phyloP scores from a whole-genome alignment of 2,329 filamentous ascomycete species.

The Phialocephala subalpina region DNA sequence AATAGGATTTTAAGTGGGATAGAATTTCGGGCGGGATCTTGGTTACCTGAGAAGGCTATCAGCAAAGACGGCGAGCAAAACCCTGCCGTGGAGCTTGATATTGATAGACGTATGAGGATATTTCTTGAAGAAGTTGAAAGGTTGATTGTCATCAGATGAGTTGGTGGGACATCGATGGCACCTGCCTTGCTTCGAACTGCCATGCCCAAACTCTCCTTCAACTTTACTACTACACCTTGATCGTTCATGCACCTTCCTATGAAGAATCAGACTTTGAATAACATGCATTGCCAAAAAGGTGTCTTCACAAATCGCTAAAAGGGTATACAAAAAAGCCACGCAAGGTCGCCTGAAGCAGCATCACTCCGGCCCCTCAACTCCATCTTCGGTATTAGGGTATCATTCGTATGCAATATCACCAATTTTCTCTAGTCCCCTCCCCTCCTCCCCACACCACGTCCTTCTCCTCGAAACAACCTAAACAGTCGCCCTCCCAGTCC shows the following conservation, averaged over 20 bases:
- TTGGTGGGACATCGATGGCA: background rate
- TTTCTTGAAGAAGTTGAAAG: too few relatives aligned
- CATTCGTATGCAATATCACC: background rate
- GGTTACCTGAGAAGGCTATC: too few relatives aligned
- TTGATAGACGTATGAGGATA: background rate
- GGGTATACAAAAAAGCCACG: constrained; percentile 3
- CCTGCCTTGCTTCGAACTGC: background rate
- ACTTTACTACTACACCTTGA: background rate
- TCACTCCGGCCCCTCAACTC: constrained; percentile 3
- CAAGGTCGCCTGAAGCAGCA: background rate
- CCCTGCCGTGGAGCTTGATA: too few relatives aligned
- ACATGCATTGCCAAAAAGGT: background rate
- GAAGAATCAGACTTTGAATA: background rate
- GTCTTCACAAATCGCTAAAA: constrained; percentile 8
- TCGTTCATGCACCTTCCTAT: constrained; percentile 5
- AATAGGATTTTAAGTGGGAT: too few relatives aligned
- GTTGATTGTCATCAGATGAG: too few relatives aligned
- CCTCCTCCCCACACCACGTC: too few relatives aligned
- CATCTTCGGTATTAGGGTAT: constrained; percentile 1
- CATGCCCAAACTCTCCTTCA: background rate
- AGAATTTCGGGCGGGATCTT: too few relatives aligned
- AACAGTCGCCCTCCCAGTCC: constrained; percentile 66
- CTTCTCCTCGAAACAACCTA: too few relatives aligned
- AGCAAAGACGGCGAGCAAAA: too few relatives aligned
- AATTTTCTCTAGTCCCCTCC: too few relatives aligned